Conservation (phyloP, 805 yeast genomes). For the Metschnikowia vanudenii region DNA sequence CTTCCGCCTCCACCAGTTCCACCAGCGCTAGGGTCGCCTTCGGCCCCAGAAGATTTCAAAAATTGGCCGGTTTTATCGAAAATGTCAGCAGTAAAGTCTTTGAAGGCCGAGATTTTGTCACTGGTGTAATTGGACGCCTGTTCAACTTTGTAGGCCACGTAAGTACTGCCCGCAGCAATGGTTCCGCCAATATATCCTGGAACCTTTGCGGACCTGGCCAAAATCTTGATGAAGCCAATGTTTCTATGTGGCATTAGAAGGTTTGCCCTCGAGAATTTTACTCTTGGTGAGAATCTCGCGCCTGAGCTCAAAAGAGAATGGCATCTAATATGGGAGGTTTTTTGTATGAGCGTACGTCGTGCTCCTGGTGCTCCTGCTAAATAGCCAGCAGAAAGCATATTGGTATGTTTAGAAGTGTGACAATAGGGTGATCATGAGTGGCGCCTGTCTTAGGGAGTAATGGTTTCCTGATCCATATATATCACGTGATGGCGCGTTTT, state of each 20-base stretch:
- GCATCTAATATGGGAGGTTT: background rate
- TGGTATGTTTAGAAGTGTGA: background rate
- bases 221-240: conserved; percentile 44
- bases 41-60: conserved; percentile 29
- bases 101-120: conserved; percentile 60
- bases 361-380: background rate
- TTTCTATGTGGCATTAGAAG: conserved; percentile 22
- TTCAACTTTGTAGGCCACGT: conserved; percentile 86
- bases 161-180: conserved; percentile 91
- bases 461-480: background rate
- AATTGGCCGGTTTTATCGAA: conserved; percentile 49
- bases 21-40: conserved; percentile 18
- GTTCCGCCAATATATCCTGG: conserved; percentile 91
- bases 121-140: conserved; percentile 74
- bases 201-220: conserved; percentile 53
- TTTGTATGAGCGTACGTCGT: background rate
- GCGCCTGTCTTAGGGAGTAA: too few species aligned
- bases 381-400: background rate
- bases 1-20: conserved; percentile 27
- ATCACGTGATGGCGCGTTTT: background rate
- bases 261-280: conserved; percentile 12
- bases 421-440: background rate
- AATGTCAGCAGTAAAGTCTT: conserved; percentile 58
- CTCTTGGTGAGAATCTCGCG: background rate
- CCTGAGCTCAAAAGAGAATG: background rate